Base-by-base conservation (phyloP, 1,139 yeast genomes). In the Tardiomyces digboiensis region DNA sequence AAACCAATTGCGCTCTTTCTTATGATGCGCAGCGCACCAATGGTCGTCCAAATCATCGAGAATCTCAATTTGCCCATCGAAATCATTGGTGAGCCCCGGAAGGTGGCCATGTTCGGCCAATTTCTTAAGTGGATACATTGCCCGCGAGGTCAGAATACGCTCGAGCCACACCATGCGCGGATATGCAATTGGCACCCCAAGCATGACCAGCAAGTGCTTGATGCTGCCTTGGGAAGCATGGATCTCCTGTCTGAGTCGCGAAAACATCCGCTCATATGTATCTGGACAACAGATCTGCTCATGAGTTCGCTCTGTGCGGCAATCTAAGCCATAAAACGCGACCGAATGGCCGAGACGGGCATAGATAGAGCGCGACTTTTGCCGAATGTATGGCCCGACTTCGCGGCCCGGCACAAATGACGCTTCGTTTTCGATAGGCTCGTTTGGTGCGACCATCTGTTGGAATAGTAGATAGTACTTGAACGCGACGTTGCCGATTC, bases 121-220 rank as follows among this genome's bases (percentile, higher is more conserved):
- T 46, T 69, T 72, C 57, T 80, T 76, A 8, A 85, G 48, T 1
- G 97, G 97, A 7, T 67, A 69, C 48, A 89, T 65, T 1, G 79
- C 43, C 16, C 74, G 64, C 21, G 64, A 57, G 2, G 80, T 75
- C 55, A 89, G 74, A 22, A 89, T 54, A 62, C 75, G 71, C 64
- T 89, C 97, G 23, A 87, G 70, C 91, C 95, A 85, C 1, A 88
- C 96, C 58, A 89, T 67, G 53, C 97, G 74, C 3, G 98, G 97
- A 59, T 91, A 91, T 40, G 93, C 84, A 46, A 89, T 84, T 2
- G 98, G 98, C 10, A 91, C 95, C 33, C 97, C 97, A 47, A 91
- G 69, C 79, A 89, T 74, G 6, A 91, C 78, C 53, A 85, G 67
- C 39, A 89, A 55, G 61, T 91, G 98, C 59, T 82, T 81, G 39